phyloP scores from a whole-genome alignment of 176 grass and related monocot genomes.

The Cenchrus fungigraminus region DNA sequence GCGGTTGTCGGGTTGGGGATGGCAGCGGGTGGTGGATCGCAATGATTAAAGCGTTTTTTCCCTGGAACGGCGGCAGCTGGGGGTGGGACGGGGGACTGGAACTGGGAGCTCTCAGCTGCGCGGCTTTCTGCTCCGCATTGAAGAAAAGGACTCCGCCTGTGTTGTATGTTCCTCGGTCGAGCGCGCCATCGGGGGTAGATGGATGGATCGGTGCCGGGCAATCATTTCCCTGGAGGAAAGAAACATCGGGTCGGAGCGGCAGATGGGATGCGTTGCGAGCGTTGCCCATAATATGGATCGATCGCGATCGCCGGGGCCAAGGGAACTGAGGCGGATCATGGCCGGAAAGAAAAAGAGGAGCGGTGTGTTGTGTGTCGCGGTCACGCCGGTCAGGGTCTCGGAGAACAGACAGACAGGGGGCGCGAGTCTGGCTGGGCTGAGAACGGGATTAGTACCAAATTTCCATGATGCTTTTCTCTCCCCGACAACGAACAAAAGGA shows the following conservation, averaged over 20 bases:
- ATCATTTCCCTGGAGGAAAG: conserved; percentile 31
- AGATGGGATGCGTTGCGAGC: conserved; percentile 4
- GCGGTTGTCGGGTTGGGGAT: conserved; percentile 45
- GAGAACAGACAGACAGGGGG: not conserved
- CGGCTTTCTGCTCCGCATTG: conserved; percentile 53
- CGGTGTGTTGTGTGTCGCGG: conserved; percentile 8
- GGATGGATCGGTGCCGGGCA: conserved; percentile 1
- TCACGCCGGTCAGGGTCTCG: not conserved
- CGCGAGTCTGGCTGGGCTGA: not conserved
- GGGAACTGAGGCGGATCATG: conserved; percentile 21
- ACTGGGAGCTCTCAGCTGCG: conserved; percentile 25
- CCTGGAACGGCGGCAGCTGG: conserved; percentile 65
- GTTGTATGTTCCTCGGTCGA: not conserved
- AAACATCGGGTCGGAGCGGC: not conserved
- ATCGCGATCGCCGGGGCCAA: not conserved
- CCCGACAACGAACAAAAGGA: not conserved
- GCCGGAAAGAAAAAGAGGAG: conserved; percentile 4
- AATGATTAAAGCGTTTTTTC: conserved; percentile 66
- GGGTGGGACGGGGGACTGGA: conserved; percentile 34
- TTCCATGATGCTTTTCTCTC: conserved; percentile 6
- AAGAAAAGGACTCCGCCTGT: not conserved
- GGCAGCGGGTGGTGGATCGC: conserved; percentile 56
- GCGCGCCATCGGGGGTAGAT: not conserved
- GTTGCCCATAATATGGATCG: conserved; percentile 26
- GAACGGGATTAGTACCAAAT: conserved; percentile 25